Conservation (phyloP, 192 early-diverging fungal species). For the Coemansia javaensis region DNA sequence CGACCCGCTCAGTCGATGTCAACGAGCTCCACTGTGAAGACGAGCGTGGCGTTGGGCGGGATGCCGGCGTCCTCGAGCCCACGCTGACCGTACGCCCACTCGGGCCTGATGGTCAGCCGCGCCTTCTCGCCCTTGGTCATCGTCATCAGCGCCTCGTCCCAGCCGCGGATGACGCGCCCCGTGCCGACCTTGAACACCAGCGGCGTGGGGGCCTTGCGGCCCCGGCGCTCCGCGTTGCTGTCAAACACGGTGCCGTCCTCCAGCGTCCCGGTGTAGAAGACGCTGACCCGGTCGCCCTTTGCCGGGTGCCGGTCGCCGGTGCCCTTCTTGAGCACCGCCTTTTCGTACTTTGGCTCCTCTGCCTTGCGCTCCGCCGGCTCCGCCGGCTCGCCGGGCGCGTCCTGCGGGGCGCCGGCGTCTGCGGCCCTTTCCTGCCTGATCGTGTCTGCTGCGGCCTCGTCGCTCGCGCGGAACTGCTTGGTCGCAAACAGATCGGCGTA, state of each 20-base stretch:
- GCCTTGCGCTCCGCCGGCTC: slow-evolving; percentile 7
- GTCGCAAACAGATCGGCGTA: slow-evolving; percentile 62
- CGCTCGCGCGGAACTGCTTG: slow-evolving; percentile 53
- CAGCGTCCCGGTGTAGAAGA: slow-evolving; percentile 65
- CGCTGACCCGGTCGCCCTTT: slow-evolving; percentile 66
- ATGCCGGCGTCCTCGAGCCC: slow-evolving; percentile 63
- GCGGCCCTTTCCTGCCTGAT: slow-evolving; percentile 29
- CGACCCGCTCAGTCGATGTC: slow-evolving; percentile 57
- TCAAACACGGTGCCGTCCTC: slow-evolving; percentile 69
- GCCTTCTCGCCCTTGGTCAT: slow-evolving; percentile 87
- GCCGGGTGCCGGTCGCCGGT: slow-evolving; percentile 51
- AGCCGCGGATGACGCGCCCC: slow-evolving; percentile 89
- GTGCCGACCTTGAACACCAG: slow-evolving; percentile 82
- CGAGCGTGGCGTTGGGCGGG: slow-evolving; percentile 73
- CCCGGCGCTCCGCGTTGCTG: slow-evolving; percentile 53
- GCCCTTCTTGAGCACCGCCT: slow-evolving; percentile 62
- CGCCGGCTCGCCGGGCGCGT: slow-evolving; percentile 1
- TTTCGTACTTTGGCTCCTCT: slow-evolving; percentile 61
- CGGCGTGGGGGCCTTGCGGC: slow-evolving; percentile 62
- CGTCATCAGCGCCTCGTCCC: slow-evolving; percentile 81
- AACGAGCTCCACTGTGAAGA: slow-evolving; percentile 75
- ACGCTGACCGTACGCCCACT: slow-evolving; percentile 80
- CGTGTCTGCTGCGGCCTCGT: slow-evolving; percentile 27
- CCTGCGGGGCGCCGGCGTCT: no score
- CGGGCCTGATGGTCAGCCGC: slow-evolving; percentile 71